Conservation (phyloP, 345 rosid genomes). For the Acer yangbiense region DNA sequence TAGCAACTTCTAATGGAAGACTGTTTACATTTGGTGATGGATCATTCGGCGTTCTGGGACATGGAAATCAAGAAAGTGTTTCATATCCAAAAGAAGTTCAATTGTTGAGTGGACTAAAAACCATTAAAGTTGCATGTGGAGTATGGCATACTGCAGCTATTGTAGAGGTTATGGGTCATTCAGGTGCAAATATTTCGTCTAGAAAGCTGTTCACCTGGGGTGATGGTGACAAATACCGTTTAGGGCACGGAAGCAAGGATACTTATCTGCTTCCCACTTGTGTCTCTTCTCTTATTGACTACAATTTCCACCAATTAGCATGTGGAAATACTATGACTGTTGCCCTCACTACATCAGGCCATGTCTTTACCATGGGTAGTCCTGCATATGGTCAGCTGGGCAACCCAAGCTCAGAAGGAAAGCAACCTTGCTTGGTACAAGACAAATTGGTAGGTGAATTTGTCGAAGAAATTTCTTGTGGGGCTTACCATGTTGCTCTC, state of each 20-base stretch:
- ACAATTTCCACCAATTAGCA: slow-evolving; percentile 85
- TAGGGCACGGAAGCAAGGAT: slow-evolving; percentile 94
- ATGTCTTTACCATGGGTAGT: slow-evolving; percentile 89
- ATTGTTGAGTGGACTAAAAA: slow-evolving; percentile 63
- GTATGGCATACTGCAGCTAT: slow-evolving; percentile 98
- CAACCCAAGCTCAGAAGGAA: slow-evolving; percentile 67
- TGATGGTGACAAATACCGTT: slow-evolving; percentile 82
- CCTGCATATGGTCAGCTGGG: slow-evolving; percentile 81
- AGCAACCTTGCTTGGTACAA: slow-evolving; percentile 76
- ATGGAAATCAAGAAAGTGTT: slow-evolving; percentile 80
- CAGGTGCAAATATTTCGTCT: slow-evolving; percentile 52
- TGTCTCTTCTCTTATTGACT: slow-evolving; percentile 83
- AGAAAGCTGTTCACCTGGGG: slow-evolving; percentile 97
- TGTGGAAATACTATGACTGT: slow-evolving; percentile 86
- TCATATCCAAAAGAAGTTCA: slow-evolving; percentile 80
- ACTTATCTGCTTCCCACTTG: slow-evolving; percentile 80
- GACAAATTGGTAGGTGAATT: slow-evolving; percentile 89
- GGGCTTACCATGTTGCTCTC: slow-evolving; percentile 82
- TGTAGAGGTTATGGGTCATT: slow-evolving; percentile 73
- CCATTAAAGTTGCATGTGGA: slow-evolving; percentile 88
- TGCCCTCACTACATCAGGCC: slow-evolving; percentile 94
- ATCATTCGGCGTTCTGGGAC: slow-evolving; percentile 84
- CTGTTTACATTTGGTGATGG: slow-evolving; percentile 96
- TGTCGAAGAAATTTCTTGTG: slow-evolving; percentile 90
- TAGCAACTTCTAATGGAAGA: slow-evolving; percentile 84